These are phyloP conservation scores for Fusarium sp. DNA, from an alignment of 2,329 filamentous ascomycete species.

Conservation along the genomic window DNA sequence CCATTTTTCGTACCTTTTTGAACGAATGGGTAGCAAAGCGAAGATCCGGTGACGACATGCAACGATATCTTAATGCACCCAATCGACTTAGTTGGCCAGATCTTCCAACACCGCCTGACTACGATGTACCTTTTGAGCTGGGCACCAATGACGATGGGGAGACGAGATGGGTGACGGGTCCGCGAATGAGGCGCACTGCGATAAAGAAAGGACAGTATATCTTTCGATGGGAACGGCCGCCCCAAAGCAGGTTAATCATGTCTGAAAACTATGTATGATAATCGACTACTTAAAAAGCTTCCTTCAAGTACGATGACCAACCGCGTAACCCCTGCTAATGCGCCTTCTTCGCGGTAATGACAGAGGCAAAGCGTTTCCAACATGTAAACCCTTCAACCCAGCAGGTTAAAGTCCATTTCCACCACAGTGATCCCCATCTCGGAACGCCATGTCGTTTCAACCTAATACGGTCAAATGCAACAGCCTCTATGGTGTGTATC, in stretches of 20 bases:
- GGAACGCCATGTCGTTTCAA: neutral
- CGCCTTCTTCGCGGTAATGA: neutral
- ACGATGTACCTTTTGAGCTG: no score
- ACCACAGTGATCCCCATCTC: neutral
- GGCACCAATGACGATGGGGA: no score
- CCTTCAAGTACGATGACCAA: no score
- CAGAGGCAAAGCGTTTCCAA: neutral
- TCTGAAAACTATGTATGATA: neutral
- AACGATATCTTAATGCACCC: no score
- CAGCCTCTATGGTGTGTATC: neutral
- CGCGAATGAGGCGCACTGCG: no score
- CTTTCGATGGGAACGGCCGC: neutral
- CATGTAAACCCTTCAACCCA: neutral
- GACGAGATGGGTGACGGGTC: no score
- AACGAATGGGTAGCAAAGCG: no score
- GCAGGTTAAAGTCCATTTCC: neutral
- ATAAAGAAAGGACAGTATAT: no score
- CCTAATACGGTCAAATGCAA: neutral
- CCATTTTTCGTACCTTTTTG: neutral
- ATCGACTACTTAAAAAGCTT: neutral
- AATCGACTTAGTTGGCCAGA: no score
- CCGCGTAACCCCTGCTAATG: neutral
- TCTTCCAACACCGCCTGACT: no score
- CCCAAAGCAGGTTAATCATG: neutral
- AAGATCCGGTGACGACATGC: no score